A percentile compares a stretch with the other conserved stretches of the same genome.
phyloP scores from a whole-genome alignment of 192 early-diverging fungal genomes.

The Chytriomyces hyalinus region DNA sequence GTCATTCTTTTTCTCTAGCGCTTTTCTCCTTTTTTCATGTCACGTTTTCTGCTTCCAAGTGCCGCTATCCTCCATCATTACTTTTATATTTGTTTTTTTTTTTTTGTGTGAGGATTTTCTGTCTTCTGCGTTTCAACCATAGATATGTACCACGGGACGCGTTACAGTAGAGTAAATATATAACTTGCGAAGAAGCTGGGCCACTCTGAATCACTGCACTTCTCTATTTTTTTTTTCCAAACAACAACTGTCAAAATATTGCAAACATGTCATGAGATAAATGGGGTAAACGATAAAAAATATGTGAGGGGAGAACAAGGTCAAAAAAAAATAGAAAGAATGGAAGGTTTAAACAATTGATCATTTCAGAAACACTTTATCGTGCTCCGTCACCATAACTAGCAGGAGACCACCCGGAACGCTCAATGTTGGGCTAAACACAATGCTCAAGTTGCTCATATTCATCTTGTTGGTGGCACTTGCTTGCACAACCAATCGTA shows the following conservation, averaged over 20 bases:
- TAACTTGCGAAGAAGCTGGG: too few species aligned
- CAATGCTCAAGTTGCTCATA: conserved; percentile 91
- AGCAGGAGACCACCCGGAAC: conserved; percentile 92
- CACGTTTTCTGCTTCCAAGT: background rate
- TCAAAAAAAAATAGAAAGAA: too few species aligned
- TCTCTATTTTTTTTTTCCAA: too few species aligned
- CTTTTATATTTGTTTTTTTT: background rate
- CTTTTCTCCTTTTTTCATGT: background rate
- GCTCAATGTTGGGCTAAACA: conserved; percentile 92
- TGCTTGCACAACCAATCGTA: conserved; percentile 84
- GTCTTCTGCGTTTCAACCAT: background rate
- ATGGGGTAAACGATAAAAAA: too few species aligned
- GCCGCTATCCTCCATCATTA: background rate
- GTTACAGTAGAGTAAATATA: too few species aligned
- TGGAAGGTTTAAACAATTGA: too few species aligned
- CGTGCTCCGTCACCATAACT: conserved; percentile 84
- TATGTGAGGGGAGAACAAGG: too few species aligned
- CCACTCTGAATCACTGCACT: too few species aligned
- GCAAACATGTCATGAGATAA: too few species aligned
- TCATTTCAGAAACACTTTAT: conserved; percentile 44
- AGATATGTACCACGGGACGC: too few species aligned
- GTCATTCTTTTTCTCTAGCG: background rate
- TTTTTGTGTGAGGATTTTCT: background rate
- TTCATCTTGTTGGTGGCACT: conserved; percentile 92
- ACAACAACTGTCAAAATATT: too few species aligned